Percentiles rank a stretch among this genome's conserved stretches.
Evolutionary conservation across 2,329 filamentous ascomycete species (phyloP).

Genomic region (Phyllosticta capitalensis): DNA sequence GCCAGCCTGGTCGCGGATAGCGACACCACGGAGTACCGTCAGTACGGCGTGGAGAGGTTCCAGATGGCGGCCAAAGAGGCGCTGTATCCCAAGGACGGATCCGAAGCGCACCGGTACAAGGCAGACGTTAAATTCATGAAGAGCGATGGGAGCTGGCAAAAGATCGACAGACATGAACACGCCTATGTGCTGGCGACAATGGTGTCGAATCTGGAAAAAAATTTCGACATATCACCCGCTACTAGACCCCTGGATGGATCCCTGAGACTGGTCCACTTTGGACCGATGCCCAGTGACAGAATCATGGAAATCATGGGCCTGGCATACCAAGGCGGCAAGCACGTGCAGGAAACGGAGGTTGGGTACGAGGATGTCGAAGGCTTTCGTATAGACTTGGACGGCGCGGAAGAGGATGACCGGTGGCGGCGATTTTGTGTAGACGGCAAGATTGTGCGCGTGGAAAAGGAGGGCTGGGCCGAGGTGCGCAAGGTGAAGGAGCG

Average conservation of each 20-base stretch:
- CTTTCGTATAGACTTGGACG: conserved; percentile 53
- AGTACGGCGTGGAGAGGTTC: conserved; percentile 69
- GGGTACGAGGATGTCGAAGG: conserved; percentile 62
- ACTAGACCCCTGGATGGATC: conserved; percentile 61
- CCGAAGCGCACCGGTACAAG: conserved; percentile 46
- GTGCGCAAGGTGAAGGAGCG: conserved; percentile 42
- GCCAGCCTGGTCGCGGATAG: conserved; percentile 83
- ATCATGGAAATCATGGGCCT: conserved; percentile 68
- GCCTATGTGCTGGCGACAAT: conserved; percentile 68
- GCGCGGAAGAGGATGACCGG: conserved; percentile 51
- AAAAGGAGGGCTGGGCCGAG: conserved; percentile 60
- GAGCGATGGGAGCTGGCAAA: conserved; percentile 19
- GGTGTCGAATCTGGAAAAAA: conserved; percentile 72
- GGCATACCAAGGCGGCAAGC: conserved; percentile 48
- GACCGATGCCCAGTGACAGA: conserved; percentile 51
- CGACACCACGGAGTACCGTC: conserved; percentile 72
- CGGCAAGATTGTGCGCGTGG: conserved; percentile 72
- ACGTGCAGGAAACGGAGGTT: conserved; percentile 47
- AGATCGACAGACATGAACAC: conserved; percentile 43
- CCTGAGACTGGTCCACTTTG: conserved; percentile 67
- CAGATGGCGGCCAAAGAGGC: conserved; percentile 73
- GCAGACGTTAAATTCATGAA: conserved; percentile 41
- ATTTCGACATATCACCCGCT: conserved; percentile 70
- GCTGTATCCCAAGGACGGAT: conserved; percentile 48
- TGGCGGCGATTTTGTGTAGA: conserved; percentile 91